Conservation (phyloP, 2,329 filamentous ascomycete genomes). For the Neurospora crassa region DNA sequence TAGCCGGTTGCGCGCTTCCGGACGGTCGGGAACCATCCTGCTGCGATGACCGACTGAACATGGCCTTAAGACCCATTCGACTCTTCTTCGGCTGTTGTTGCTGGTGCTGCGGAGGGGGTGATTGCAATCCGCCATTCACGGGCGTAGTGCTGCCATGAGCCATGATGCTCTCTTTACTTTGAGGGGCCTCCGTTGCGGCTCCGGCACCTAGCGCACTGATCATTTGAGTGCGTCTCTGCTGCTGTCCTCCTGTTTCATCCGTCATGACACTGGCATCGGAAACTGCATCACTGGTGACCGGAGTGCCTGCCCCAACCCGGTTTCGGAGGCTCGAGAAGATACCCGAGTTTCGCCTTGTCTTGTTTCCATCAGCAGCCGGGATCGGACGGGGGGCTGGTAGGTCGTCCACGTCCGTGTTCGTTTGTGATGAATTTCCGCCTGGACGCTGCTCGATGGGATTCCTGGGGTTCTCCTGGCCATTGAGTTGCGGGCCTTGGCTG, state of each 20-base stretch:
- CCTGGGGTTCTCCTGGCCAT: neutral
- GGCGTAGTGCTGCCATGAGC: slow-evolving; percentile 16
- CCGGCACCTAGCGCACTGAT: slow-evolving; percentile 21
- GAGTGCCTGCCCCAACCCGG: slow-evolving; percentile 27
- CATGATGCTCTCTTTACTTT: slow-evolving; percentile 22
- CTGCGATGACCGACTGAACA: slow-evolving; percentile 20
- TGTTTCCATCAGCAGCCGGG: slow-evolving; percentile 26
- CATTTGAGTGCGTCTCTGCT: slow-evolving; percentile 30
- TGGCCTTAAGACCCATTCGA: slow-evolving; percentile 31
- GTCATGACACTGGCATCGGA: slow-evolving; percentile 32
- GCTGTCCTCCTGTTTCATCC: slow-evolving; percentile 28
- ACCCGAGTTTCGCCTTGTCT: slow-evolving; percentile 29
- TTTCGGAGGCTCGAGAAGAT: slow-evolving; percentile 44
- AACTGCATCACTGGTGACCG: slow-evolving; percentile 28
- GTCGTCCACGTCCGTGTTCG: slow-evolving; percentile 30
- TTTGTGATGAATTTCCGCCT: slow-evolving; percentile 21
- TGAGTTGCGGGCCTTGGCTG: neutral
- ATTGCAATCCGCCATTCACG: slow-evolving; percentile 6
- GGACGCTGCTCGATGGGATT: slow-evolving; percentile 3
- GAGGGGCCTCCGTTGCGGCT: slow-evolving; percentile 18
- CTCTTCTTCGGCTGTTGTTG: slow-evolving; percentile 31
- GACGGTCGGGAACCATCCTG: slow-evolving; percentile 14
- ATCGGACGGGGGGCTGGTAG: slow-evolving; percentile 25
- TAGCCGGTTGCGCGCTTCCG: slow-evolving; percentile 14
- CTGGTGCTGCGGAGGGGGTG: slow-evolving; percentile 11